phyloP scores from a whole-genome alignment of 108 stramenopile species.

The Parietichytrium sp. region DNA sequence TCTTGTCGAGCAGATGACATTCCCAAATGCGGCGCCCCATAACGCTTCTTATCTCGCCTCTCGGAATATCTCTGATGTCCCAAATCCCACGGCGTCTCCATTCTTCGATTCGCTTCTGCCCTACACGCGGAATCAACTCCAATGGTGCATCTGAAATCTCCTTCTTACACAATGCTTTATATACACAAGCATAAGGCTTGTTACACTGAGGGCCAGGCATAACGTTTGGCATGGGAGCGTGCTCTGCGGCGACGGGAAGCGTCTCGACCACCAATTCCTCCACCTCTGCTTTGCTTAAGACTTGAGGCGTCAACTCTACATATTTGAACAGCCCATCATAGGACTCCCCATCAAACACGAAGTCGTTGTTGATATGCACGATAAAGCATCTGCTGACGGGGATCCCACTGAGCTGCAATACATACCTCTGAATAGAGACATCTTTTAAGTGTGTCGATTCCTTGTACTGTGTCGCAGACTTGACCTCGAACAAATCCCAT shows the following conservation, averaged over 20 bases:
- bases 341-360: too few relatives aligned
- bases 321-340: not conserved
- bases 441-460: too few relatives aligned
- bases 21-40: not conserved
- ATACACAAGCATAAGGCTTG: slow-evolving; percentile 13
- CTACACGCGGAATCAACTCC: not conserved
- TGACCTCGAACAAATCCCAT: too few relatives aligned
- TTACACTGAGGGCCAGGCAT: not conserved
- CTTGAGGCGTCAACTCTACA: not conserved
- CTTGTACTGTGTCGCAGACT: too few relatives aligned
- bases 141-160: not conserved
- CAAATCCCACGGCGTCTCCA: not conserved
- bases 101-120: not conserved
- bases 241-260: not conserved
- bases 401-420: too few relatives aligned
- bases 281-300: not conserved
- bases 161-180: not conserved
- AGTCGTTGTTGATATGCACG: too few relatives aligned
- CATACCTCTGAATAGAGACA: too few relatives aligned
- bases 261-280: not conserved
- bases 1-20: not conserved
- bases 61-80: not conserved
- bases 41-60: not conserved
- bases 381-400: too few relatives aligned
- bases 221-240: not conserved